Evolutionary conservation across 1,284 basidiomycete species (phyloP).

Genomic region (Austroboletus rostrupii): DNA sequence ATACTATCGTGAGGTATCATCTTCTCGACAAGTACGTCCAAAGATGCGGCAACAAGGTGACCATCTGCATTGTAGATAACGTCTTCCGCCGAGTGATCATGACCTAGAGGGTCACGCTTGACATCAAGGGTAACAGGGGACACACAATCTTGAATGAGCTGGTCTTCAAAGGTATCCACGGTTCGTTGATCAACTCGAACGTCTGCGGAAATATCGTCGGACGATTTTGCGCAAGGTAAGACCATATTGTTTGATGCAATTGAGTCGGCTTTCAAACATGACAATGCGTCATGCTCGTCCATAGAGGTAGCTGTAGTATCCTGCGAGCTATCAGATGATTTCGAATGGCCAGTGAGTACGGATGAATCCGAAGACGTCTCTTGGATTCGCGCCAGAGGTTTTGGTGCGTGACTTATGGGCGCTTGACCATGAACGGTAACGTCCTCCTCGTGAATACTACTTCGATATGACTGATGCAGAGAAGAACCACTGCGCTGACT

Average conservation of each 20-base stretch:
- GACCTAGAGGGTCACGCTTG: constrained; percentile 50
- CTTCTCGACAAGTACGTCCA: constrained; percentile 87
- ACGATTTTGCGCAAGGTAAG: constrained; percentile 44
- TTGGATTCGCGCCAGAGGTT: constrained; percentile 21
- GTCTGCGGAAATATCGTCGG: constrained; percentile 53
- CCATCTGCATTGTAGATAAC: constrained; percentile 90
- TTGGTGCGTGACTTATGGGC: constrained; percentile 23
- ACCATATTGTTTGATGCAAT: constrained; percentile 3
- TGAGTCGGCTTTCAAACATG: constrained; percentile 19
- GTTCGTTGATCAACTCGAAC: constrained; percentile 33
- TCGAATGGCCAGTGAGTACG: constrained; percentile 34
- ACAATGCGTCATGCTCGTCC: constrained; percentile 37
- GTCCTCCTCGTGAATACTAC: constrained; percentile 47
- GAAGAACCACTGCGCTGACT: constrained; percentile 31
- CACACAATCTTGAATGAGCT: constrained; percentile 50
- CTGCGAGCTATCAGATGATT: constrained; percentile 40
- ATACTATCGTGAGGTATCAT: constrained; percentile 94
- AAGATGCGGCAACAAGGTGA: constrained; percentile 85
- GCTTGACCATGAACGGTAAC: constrained; percentile 49
- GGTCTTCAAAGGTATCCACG: constrained; percentile 46
- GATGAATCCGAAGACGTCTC: constrained; percentile 32
- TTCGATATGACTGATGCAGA: constrained; percentile 30
- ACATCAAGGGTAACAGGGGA: constrained; percentile 46
- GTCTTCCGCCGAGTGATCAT: constrained; percentile 76
- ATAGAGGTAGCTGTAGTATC: constrained; percentile 48